Evolutionary conservation across 2,329 filamentous ascomycete species (phyloP).

Genomic region (Hypoxylon sp.): DNA sequence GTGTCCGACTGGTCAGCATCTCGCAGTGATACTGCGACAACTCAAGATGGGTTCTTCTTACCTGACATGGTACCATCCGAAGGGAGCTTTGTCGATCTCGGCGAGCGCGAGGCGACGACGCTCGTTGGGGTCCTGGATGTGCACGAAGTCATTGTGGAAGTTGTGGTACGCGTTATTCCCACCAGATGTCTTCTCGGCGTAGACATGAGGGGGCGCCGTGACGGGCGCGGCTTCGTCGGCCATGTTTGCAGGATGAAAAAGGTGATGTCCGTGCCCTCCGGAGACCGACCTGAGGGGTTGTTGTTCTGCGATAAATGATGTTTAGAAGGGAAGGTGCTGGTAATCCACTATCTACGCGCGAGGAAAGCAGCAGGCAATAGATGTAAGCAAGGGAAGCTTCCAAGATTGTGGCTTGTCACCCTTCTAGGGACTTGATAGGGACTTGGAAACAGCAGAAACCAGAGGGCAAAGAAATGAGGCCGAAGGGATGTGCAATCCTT

Average conservation of each 20-base stretch:
- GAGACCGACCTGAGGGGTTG: constrained; percentile 12
- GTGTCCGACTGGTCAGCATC: constrained; percentile 35
- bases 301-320: constrained; percentile 9
- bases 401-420: constrained; percentile 29
- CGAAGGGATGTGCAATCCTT: constrained; percentile 39
- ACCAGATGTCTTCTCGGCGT: constrained; percentile 67
- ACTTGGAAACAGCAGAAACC: constrained; percentile 27
- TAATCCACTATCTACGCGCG: constrained; percentile 30
- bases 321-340: constrained; percentile 15
- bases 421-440: constrained; percentile 26
- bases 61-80: constrained; percentile 86
- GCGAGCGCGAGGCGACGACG: constrained; percentile 83
- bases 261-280: constrained; percentile 18
- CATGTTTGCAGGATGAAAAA: constrained; percentile 37
- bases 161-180: constrained; percentile 82
- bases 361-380: constrained; percentile 29
- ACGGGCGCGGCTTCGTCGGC: constrained; percentile 41
- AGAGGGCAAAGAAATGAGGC: constrained; percentile 21
- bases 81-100: constrained; percentile 85
- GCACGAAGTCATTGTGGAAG: constrained; percentile 80
- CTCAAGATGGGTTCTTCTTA: constrained; percentile 31
- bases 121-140: constrained; percentile 80
- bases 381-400: constrained; percentile 37
- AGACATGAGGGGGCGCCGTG: constrained; percentile 19
- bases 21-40: background rate